Evolutionary conservation across 306 rosid species (phyloP).

Genomic region (Inga oerstediana): DNA sequence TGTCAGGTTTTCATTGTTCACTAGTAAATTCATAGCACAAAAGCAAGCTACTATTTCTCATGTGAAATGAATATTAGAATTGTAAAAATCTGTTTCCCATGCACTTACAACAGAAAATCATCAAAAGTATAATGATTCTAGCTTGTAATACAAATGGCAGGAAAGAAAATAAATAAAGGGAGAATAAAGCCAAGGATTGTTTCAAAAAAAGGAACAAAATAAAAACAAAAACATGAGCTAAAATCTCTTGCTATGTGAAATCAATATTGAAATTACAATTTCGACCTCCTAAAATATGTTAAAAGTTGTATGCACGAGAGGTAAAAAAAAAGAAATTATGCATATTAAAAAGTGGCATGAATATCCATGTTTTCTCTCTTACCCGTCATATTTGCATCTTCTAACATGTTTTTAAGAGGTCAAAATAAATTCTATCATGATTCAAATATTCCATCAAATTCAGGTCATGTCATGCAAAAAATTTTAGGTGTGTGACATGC

Average conservation of each 20-base stretch:
- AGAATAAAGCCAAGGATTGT: background rate
- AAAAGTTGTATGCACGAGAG: background rate
- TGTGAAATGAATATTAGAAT: background rate
- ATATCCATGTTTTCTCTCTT: background rate
- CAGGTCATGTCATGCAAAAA: constrained; percentile 24
- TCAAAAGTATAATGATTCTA: background rate
- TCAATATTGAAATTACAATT: constrained; percentile 7
- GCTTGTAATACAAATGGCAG: background rate
- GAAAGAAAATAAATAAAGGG: background rate
- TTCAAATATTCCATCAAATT: constrained; percentile 24
- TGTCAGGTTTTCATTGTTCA: constrained; percentile 9
- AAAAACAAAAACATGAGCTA: background rate
- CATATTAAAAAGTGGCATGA: background rate
- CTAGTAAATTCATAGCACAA: background rate
- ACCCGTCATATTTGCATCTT: background rate
- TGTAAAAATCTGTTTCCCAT: background rate
- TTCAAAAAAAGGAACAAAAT: background rate
- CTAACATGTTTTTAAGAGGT: background rate
- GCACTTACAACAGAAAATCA: background rate
- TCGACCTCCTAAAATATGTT: constrained; percentile 7
- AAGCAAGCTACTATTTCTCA: constrained; percentile 4
- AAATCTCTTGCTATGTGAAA: background rate
- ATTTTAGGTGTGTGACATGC: constrained; percentile 9
- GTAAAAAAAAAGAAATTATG: constrained; percentile 6
- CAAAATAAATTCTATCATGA: background rate